Base-by-base conservation (phyloP, 1,139 yeast species). In the Yamadazyma diddensiae region DNA sequence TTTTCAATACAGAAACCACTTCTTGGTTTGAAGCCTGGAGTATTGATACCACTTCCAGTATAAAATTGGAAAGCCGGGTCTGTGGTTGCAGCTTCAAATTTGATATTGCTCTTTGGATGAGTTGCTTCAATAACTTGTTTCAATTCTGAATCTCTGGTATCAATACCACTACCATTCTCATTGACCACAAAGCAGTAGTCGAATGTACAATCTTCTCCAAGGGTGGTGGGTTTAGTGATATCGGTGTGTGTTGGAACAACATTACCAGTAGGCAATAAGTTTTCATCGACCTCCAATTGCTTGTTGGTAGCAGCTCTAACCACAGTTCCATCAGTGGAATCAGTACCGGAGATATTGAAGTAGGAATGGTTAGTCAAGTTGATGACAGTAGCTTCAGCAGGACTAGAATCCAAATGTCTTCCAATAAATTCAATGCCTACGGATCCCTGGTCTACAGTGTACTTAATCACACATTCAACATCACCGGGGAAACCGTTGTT, bases 61-160 rank as follows among this genome's bases (percentile, higher is more conserved):
- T 80, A 81, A 33, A 81, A 63, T 54, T 80, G 87, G 65, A 76
- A 79, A 4, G 78, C 61, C 5, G 88, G 88, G 41, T 81, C 88
- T 2, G 87, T 80, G 7, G 84, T 63, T 17, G 57, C 52, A 11
- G 75, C 71, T 11, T 54, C 55, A 28, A 81, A 49, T 29, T 62
- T 61, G 29, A 70, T 52, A 10, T 59, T 53, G 6, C 79, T 57
- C 17, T 59, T 59, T 15, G 79, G 75, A 46, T 73, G 72, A 16
- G 57, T 55, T n/a, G 78, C 74, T 45, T 64, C 70, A 22, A 70
- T 58, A 12, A 74, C 58, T 19, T 59, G 49, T 27, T 50, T 53
- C 40, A 75, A 55, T 20, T 54, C 51, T 4, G 45, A 36, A 12
- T 42, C 22, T 36, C 82, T 65, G 15, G 82, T 75, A 48, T 77